Percentiles rank a stretch among this genome's conserved stretches.
These are phyloP conservation scores for Rhynchospora pubera DNA, from an alignment of 176 grass and related monocot genomes.

Conservation along the genomic window DNA sequence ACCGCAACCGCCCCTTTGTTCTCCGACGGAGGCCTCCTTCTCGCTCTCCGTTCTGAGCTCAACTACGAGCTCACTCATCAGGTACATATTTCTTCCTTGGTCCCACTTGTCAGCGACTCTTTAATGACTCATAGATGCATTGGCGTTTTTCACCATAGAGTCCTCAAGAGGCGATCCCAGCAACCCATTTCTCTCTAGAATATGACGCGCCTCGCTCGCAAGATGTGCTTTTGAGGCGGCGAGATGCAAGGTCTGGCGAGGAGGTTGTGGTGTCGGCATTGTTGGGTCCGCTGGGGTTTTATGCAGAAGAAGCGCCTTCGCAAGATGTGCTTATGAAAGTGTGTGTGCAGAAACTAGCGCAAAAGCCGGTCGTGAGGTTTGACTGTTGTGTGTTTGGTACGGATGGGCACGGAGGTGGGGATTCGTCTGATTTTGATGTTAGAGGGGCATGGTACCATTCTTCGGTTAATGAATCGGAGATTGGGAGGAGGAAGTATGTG, in stretches of 20 bases:
- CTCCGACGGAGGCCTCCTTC: constrained; percentile 38
- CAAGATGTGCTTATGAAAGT: constrained; percentile 56
- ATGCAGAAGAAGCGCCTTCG: constrained; percentile 18
- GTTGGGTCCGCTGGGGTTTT: constrained; percentile 47
- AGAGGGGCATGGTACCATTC: constrained; percentile 36
- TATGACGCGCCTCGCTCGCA: constrained; percentile 32
- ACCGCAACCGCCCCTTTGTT: constrained; percentile 18
- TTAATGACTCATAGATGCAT: background rate
- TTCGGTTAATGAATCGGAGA: constrained; percentile 11
- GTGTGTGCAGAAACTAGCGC: constrained; percentile 44
- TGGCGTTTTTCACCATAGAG: constrained; percentile 14
- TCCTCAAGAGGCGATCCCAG: background rate
- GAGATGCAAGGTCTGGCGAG: constrained; percentile 8
- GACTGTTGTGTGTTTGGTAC: constrained; percentile 39
- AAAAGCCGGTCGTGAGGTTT: constrained; percentile 49
- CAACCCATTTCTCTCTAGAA: constrained; percentile 34
- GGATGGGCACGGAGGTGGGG: background rate
- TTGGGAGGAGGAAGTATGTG: constrained; percentile 35
- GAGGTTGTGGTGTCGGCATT: constrained; percentile 64
- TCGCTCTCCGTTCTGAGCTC: constrained; percentile 45
- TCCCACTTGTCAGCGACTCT: background rate
- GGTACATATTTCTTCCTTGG: background rate
- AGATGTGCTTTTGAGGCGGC: constrained; percentile 49
- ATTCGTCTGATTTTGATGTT: constrained; percentile 26
- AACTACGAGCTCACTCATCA: constrained; percentile 43